Evolutionary conservation across 2,329 filamentous ascomycete genomes (phyloP).

Genomic region (Aureobasidium namibiae): DNA sequence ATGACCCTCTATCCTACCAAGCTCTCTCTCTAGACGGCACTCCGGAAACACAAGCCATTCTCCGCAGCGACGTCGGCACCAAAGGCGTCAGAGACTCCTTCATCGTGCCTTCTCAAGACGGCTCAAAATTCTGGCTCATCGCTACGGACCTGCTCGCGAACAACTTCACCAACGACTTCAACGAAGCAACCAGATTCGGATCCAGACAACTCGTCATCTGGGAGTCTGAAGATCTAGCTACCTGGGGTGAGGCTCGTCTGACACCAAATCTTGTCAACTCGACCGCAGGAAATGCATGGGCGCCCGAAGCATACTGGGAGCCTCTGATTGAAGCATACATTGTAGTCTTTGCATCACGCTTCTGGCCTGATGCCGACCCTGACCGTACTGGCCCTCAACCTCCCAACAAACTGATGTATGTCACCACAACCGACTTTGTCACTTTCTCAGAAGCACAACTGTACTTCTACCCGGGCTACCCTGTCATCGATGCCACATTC

Average conservation of each 20-base stretch:
- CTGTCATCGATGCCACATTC: background rate
- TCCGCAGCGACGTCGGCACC: background rate
- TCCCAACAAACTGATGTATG: constrained; percentile 12
- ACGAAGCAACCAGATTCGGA: background rate
- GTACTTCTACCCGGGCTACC: background rate
- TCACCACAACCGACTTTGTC: background rate
- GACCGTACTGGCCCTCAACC: constrained; percentile 55
- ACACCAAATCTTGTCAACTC: background rate
- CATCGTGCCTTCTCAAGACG: background rate
- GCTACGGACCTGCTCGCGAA: background rate
- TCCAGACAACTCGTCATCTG: background rate
- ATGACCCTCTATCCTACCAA: background rate
- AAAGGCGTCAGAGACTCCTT: background rate
- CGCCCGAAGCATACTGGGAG: constrained; percentile 1
- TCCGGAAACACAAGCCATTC: background rate
- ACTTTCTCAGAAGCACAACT: background rate
- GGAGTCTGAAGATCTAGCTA: background rate
- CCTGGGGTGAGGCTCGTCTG: background rate
- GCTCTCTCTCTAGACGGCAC: background rate
- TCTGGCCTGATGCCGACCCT: constrained; percentile 23
- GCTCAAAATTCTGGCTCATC: background rate
- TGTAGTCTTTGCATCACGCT: background rate
- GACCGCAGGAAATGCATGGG: background rate
- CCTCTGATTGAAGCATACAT: background rate
- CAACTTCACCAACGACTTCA: constrained; percentile 3